Evolutionary conservation across 805 yeast genomes (phyloP).

Genomic region (Candida chauliodis): DNA sequence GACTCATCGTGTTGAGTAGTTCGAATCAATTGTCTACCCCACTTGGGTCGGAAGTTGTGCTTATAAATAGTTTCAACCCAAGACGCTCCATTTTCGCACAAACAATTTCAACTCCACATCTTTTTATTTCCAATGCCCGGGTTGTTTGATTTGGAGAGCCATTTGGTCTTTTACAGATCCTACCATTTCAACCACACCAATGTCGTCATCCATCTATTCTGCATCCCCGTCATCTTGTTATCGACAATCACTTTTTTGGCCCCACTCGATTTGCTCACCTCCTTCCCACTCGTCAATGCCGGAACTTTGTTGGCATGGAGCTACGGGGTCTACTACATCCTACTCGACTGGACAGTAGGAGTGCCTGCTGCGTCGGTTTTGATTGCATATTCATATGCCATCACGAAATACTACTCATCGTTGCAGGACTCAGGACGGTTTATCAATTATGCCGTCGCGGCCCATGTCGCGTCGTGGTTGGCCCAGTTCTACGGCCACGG

Average conservation of each 20-base stretch:
- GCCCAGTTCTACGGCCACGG: conserved; percentile 90
- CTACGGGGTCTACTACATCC: conserved; percentile 57
- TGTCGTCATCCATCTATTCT: conserved; percentile 70
- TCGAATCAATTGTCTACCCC: no score
- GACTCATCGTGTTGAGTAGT: no score
- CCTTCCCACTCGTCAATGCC: conserved; percentile 35
- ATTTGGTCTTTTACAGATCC: conserved; percentile 41
- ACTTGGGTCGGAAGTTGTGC: no score
- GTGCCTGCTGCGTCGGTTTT: conserved; percentile 26
- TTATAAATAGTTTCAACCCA: conserved; percentile 1
- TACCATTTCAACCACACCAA: conserved; percentile 56
- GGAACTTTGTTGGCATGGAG: conserved; percentile 45
- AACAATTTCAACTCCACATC: not conserved
- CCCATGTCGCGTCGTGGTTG: conserved; percentile 65
- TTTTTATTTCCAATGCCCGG: no score
- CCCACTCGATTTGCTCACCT: conserved; percentile 16
- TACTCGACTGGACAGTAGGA: conserved; percentile 49
- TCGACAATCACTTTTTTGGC: conserved; percentile 45
- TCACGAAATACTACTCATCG: conserved; percentile 18
- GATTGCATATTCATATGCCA: conserved; percentile 18
- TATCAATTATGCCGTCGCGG: conserved; percentile 25
- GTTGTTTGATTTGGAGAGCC: conserved; percentile 32
- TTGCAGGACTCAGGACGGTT: conserved; percentile 12
- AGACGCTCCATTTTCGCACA: not conserved
- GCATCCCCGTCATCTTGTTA: conserved; percentile 74